Evolutionary conservation across 2,329 filamentous ascomycete species (phyloP), one percentile per base, ranked within the genome.

Genomic region (Alternaria hordeiaustralica): DNA sequence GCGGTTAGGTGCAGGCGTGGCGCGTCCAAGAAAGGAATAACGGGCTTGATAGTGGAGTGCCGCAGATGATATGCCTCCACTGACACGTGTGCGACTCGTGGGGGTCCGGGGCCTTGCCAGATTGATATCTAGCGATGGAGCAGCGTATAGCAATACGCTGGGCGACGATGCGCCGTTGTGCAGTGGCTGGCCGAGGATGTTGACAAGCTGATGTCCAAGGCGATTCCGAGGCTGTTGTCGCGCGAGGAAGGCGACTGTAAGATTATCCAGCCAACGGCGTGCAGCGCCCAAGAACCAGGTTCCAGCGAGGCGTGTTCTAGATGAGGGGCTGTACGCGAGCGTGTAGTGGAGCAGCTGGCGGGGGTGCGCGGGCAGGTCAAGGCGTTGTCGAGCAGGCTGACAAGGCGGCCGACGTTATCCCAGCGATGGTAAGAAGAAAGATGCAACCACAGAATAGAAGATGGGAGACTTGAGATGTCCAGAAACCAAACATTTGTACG

Each of bases 311-410:
- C 61, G 15, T 18, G 6, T 47, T 58, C 56, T 59, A 55, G 53
- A 26, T 58, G 61, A 63, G 61, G 51, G 65, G 64, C 64, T 67
- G 61, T 62, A 64, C 6, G 61, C 47, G 57, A 60, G 60, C 43
- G 61, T 49, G 58, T 53, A 28, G 60, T 64, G 61, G 68, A 63
- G 58, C 46, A 28, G 41, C 28, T 55, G 61, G 28, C 57, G 60
- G 70, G 61, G 71, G 60, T 63, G 36, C 71, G 65, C 69, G 46
- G 61, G 59, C 54, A 57, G 68, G 68, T 56, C 67, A 61, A 33
- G 60, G 72, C 70, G 66, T 36, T 30, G 60, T 55, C 49, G 49
- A 44, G 44, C 56, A 53, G 33, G 26, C 58, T 61, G 63, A 21
- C 44, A 57, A 47, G 43, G 36, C n/a, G 21, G 20, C 36, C 36